Base-by-base conservation (phyloP, 78 protist species). In the Dictyostelium capitatum region DNA sequence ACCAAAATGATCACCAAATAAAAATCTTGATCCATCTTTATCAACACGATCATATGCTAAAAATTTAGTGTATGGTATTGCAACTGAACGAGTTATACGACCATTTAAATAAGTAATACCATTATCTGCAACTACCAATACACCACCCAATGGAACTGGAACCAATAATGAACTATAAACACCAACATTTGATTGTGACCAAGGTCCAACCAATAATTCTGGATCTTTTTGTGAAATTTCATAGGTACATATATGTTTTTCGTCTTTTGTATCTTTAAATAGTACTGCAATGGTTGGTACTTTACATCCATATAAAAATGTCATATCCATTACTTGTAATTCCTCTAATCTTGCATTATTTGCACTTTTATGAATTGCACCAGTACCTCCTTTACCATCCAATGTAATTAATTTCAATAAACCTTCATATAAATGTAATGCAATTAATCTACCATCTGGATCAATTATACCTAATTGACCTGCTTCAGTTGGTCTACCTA, bases 81-180 rank as follows among this genome's bases (percentile, higher is more conserved):
- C 6, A 10, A 65, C 30, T 3, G 83, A 82, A 9, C 28, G 28
- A 0, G 91, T 54, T 17, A 1, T 6, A 14, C 23, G 30, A 2
- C 95, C 97, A 41, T 80, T 90, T 82, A 84, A 69, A 83, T 95
- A 97, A 30, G 97, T 95, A 47, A 97, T 89, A 14, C 90, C 82
- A 50, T 90, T 85, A 57, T 97, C 98, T 15, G 98, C 98, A 11
- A 97, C 59, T 0, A 96, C 64, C 28, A 97, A 11, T 12, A 85
- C 74, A 30, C 97, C 98, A 19, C 98, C 96, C 17, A 82, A 51
- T 3, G 91, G 97, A 12, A 96, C 95, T 11, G 98, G 84, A 4
- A 95, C 62, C 28, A 97, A 74, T 89, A 85, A 23, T n/a, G 73
- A 30, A 11, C 97, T 51, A 19, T 83, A 83, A 12, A 23, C 67